Percentiles rank a stretch among this genome's conserved stretches.
Evolutionary conservation across 495 filamentous ascomycete species (phyloP).

Genomic region (Delitschia confertaspora): DNA sequence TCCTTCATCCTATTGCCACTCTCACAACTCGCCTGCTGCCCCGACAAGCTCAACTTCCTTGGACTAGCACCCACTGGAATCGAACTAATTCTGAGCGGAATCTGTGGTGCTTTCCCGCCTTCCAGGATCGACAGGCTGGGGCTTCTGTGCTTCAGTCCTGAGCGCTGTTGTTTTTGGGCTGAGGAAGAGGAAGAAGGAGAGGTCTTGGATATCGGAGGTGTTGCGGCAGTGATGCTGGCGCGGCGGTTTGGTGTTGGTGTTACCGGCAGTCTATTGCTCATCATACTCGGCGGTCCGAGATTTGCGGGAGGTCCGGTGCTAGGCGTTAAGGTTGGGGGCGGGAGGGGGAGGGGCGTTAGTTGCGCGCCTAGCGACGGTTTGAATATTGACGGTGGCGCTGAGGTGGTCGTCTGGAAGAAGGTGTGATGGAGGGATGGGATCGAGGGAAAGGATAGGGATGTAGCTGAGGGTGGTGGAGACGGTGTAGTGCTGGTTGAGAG

Average conservation of each 20-base stretch:
- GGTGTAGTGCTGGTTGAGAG: conserved; percentile 20
- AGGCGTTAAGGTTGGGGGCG: conserved; percentile 20
- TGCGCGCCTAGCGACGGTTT: neutral
- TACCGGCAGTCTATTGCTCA: too few relatives aligned
- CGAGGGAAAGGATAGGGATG: conserved; percentile 9
- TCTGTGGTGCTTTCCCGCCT: conserved; percentile 6
- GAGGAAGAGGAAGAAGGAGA: conserved; percentile 5
- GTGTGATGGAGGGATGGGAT: conserved; percentile 13
- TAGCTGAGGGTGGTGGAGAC: conserved; percentile 18
- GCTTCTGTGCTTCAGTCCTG: neutral
- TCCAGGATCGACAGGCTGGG: conserved; percentile 2
- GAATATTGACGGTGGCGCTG: neutral
- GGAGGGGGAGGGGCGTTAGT: conserved; percentile 16
- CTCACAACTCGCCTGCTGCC: too few relatives aligned
- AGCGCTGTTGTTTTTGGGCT: conserved; percentile 4
- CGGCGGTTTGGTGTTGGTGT: too few relatives aligned
- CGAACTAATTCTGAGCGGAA: neutral
- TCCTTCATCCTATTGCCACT: conserved; percentile 7
- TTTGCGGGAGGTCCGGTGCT: conserved; percentile 13
- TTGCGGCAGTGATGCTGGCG: too few relatives aligned
- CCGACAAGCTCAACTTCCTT: too few relatives aligned
- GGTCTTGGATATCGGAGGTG: too few relatives aligned
- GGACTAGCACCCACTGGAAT: neutral
- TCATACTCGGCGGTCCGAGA: conserved; percentile 18
- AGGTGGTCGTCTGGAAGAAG: conserved; percentile 11